Evolutionary conservation across 2,329 filamentous ascomycete genomes (phyloP), one percentile per base, ranked within the genome.

Genomic region (Pyrenochaeta sp.): DNA sequence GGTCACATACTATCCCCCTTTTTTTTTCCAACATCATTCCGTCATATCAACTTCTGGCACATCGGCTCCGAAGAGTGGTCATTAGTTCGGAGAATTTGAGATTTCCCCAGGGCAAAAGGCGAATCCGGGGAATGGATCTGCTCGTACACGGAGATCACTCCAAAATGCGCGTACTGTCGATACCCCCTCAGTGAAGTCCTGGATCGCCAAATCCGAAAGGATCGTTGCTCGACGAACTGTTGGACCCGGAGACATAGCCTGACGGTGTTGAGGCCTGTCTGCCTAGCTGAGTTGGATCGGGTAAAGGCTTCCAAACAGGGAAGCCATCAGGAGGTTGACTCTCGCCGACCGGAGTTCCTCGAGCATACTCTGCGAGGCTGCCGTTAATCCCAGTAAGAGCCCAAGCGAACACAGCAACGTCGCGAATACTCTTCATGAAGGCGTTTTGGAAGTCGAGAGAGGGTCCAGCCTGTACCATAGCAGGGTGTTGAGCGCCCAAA

Each of bases 351-450:
- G 88, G 84, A 19, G 74, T 77, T 3, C 88, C 87, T 4, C 76
- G 77, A 31, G 82, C 77, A 59, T 86, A 87, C 3, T 81, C 77
- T 11, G 85, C 83, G 40, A 93, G 72, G 27, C 83, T 86, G 10
- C 87, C 87, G 66, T 94, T 93, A 74, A 92, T 92, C 15, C 89
- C 89, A 17, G 85, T 83, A 8, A 93, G 73, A 2, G 86, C 87
- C 89, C 89, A 95, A 7, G 89, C 89, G 65, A 95, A 94, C n/a
- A 94, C 87, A 1, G 88, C 89, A 34, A 92, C 87, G 40, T 94
- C 89, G 43, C 88, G 85, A 54, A 95, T 95, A 3, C 86, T 87
- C 41, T 81, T 79, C 87, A 94, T 90, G 59, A 94, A 83, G 40
- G 84, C 80, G 18, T 83, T 79, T 32, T 71, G 65, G 38, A 61